Evolutionary conservation across 2,329 filamentous ascomycete species (phyloP).

Genomic region (Cryoendolithus antarcticus): DNA sequence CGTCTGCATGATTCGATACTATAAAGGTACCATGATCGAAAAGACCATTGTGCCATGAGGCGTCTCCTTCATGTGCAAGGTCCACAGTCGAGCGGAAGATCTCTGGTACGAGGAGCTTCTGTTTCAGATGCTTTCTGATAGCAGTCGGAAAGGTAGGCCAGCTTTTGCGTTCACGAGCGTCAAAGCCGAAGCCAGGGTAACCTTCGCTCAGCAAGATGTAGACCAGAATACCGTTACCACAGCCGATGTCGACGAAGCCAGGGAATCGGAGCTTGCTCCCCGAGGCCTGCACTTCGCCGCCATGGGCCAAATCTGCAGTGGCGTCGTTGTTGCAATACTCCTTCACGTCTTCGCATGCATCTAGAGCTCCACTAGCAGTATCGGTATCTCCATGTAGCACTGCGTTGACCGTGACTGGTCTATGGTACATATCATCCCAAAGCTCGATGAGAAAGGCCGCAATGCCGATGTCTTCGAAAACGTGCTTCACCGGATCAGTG

Average conservation of each 20-base stretch:
- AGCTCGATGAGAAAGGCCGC: slow-evolving; percentile 86
- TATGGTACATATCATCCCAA: slow-evolving; percentile 72
- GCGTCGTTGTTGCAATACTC: slow-evolving; percentile 6
- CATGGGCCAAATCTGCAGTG: too few species aligned
- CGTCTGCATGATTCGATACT: slow-evolving; percentile 92
- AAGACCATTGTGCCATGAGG: slow-evolving; percentile 41
- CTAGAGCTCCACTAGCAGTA: neutral
- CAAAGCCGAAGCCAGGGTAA: slow-evolving; percentile 79
- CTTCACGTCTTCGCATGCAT: slow-evolving; percentile 4
- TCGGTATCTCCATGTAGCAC: slow-evolving; percentile 1
- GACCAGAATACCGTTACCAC: slow-evolving; percentile 84
- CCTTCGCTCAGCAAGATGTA: slow-evolving; percentile 71
- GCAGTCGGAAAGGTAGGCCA: slow-evolving; percentile 59
- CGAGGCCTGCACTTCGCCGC: too few species aligned
- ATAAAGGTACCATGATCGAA: slow-evolving; percentile 74
- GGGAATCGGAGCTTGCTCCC: slow-evolving; percentile 43
- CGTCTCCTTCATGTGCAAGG: neutral
- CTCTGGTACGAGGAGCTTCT: slow-evolving; percentile 49
- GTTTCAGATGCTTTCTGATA: slow-evolving; percentile 40
- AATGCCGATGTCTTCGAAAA: slow-evolving; percentile 88
- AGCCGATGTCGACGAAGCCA: slow-evolving; percentile 91
- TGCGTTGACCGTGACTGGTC: slow-evolving; percentile 1
- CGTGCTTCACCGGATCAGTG: slow-evolving; percentile 84
- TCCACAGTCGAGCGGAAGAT: slow-evolving; percentile 19
- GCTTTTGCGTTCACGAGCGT: slow-evolving; percentile 72